Evolutionary conservation across 2,329 filamentous ascomycete genomes (phyloP).

Genomic region (Pseudocercospora ulei): DNA sequence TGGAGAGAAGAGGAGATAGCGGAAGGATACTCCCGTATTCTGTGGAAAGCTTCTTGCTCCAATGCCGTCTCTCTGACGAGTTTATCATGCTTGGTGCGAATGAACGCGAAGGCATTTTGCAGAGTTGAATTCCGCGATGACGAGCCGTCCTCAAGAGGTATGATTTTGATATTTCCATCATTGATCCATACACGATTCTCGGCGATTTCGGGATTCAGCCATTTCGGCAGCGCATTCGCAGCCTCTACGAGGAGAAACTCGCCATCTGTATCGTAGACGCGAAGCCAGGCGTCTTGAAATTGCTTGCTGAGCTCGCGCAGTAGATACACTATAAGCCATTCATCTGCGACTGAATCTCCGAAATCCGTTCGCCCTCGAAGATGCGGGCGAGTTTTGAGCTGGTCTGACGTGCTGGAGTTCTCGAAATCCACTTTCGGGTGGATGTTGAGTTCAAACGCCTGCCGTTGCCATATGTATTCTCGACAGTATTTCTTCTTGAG

Average conservation of each 20-base stretch:
- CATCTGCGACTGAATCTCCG: constrained; percentile 89
- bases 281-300: constrained; percentile 67
- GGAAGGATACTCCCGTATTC: constrained; percentile 70
- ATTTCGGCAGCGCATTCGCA: constrained; percentile 73
- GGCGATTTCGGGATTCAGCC: constrained; percentile 86
- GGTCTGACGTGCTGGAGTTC: constrained; percentile 6
- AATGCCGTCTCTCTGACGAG: constrained; percentile 64
- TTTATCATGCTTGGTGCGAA: constrained; percentile 48
- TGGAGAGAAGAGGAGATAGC: constrained; percentile 70
- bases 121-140: constrained; percentile 49
- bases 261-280: constrained; percentile 77
- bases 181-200: constrained; percentile 85
- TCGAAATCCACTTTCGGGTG: constrained; percentile 39
- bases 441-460: constrained; percentile 61
- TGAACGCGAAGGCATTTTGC: constrained; percentile 52
- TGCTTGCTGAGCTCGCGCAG: constrained; percentile 68
- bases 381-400: constrained; percentile 19
- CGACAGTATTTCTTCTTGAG: constrained; percentile 58
- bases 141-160: constrained; percentile 44
- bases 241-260: constrained; percentile 94
- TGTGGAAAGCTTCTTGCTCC: constrained; percentile 83
- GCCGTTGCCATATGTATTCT: constrained; percentile 92
- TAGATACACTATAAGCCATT: constrained; percentile 92
- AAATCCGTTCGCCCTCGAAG: constrained; percentile 73
- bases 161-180: constrained; percentile 61